These are phyloP conservation scores for Sphaerosporella brunnea DNA, from an alignment of 495 filamentous ascomycete species.

Conservation along the genomic window DNA sequence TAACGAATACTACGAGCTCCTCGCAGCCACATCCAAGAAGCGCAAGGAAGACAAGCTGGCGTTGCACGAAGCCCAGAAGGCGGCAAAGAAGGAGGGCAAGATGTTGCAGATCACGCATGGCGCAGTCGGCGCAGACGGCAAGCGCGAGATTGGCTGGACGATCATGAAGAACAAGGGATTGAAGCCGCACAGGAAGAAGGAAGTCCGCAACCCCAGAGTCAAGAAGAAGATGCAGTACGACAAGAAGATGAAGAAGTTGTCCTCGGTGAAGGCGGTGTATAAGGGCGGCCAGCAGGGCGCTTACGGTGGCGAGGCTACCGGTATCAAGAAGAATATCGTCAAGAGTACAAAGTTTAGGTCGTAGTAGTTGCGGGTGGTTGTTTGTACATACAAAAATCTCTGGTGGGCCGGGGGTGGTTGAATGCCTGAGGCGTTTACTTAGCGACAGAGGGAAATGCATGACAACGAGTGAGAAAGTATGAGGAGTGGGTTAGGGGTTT, in stretches of 20 bases:
- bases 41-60: constrained; percentile 62
- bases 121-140: constrained; percentile 36
- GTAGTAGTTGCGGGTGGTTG: constrained; percentile 1
- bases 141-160: constrained; percentile 72
- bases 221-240: constrained; percentile 95
- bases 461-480: too few species aligned
- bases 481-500: too few species aligned
- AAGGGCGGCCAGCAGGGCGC: constrained; percentile 72
- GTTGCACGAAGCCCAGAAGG: constrained; percentile 28
- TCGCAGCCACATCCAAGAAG: constrained; percentile 47
- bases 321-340: constrained; percentile 83
- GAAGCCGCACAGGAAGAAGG: constrained; percentile 74
- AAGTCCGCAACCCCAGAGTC: constrained; percentile 80
- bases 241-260: constrained; percentile 86
- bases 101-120: constrained; percentile 33
- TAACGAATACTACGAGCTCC: constrained; percentile 72
- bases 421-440: too few species aligned
- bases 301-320: constrained; percentile 82
- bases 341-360: constrained; percentile 69
- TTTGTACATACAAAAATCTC: constrained; percentile 1
- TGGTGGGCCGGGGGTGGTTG: too few species aligned
- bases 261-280: constrained; percentile 62
- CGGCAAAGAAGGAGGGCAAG: constrained; percentile 22
- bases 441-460: too few species aligned
- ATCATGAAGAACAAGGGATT: constrained; percentile 97